Percentiles rank a stretch among this genome's conserved stretches.
phyloP scores from a whole-genome alignment of 352 stramenopile genomes.

The Thraustochytrium striatum region DNA sequence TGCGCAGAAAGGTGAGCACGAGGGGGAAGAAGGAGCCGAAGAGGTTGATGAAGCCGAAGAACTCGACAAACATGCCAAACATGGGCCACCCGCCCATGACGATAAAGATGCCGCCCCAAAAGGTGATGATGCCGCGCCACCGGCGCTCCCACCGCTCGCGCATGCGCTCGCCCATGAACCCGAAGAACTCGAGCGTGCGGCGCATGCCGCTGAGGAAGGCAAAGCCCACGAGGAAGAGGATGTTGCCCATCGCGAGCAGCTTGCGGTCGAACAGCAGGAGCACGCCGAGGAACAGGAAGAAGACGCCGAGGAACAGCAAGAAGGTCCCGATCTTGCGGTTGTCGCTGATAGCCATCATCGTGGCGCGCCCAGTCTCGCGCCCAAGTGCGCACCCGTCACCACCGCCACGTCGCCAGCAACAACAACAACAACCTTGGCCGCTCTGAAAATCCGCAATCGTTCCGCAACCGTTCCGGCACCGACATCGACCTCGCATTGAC shows the following conservation, averaged over 20 bases:
- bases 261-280: conserved; percentile 78
- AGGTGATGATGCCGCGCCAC: conserved; percentile 77
- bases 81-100: conserved; percentile 74
- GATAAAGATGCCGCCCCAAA: conserved; percentile 75
- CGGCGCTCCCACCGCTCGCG: conserved; percentile 65
- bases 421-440: too few relatives aligned
- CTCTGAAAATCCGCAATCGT: too few relatives aligned
- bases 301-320: conserved; percentile 72
- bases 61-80: conserved; percentile 76
- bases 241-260: conserved; percentile 74
- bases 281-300: conserved; percentile 75
- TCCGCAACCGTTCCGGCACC: too few relatives aligned
- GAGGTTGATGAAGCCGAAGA: conserved; percentile 80
- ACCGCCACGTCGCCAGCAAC: too few relatives aligned
- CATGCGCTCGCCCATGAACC: conserved; percentile 52
- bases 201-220: conserved; percentile 73
- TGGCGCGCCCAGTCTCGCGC: too few relatives aligned
- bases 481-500: too few relatives aligned
- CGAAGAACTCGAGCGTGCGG: conserved; percentile 76
- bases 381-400: too few relatives aligned
- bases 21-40: conserved; percentile 83
- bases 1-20: conserved; percentile 72
- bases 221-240: conserved; percentile 76
- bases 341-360: conserved; percentile 69
- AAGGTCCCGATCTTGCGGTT: conserved; percentile 81